These are phyloP conservation scores for Penicillium sp. DNA, from an alignment of 2,329 filamentous ascomycete species.

Conservation along the genomic window DNA sequence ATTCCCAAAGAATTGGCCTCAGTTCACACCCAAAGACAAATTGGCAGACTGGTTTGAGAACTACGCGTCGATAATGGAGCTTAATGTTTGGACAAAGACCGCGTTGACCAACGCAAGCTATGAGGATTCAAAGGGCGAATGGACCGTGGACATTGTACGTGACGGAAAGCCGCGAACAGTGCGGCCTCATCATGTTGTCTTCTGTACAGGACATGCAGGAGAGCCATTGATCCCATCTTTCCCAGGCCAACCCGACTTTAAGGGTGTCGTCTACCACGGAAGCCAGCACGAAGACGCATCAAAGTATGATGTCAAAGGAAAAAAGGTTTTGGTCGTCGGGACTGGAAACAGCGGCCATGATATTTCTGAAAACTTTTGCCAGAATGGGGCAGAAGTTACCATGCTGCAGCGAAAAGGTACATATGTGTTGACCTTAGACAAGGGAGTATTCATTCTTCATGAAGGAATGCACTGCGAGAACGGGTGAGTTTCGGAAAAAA, in stretches of 20 bases:
- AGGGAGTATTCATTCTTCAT: conserved; percentile 1
- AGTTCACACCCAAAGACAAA: conserved; percentile 52
- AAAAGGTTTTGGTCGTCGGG: conserved; percentile 52
- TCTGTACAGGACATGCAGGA: conserved; percentile 4
- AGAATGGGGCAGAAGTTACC: conserved; percentile 48
- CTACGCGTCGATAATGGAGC: conserved; percentile 53
- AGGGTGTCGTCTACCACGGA: conserved; percentile 43
- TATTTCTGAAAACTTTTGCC: conserved; percentile 53
- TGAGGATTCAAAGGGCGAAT: conserved; percentile 40
- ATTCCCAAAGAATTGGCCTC: conserved; percentile 48
- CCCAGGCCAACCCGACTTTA: conserved; percentile 35
- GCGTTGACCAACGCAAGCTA: conserved; percentile 28
- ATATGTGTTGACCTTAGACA: conserved; percentile 15
- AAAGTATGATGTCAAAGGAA: conserved; percentile 38
- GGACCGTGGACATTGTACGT: conserved; percentile 39
- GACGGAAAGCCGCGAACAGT: conserved; percentile 8
- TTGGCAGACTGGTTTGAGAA: conserved; percentile 54
- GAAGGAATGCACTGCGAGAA: conserved; percentile 6
- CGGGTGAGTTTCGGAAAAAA: neutral
- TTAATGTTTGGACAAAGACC: conserved; percentile 45
- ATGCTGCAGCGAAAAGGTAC: conserved; percentile 53
- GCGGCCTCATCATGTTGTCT: conserved; percentile 6
- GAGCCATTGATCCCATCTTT: conserved; percentile 3
- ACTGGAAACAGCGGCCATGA: conserved; percentile 56
- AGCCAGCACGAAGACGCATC: conserved; percentile 38